Evolutionary conservation across 106 monocot species (phyloP).

Genomic region (Alisma plantagoaquatica): DNA sequence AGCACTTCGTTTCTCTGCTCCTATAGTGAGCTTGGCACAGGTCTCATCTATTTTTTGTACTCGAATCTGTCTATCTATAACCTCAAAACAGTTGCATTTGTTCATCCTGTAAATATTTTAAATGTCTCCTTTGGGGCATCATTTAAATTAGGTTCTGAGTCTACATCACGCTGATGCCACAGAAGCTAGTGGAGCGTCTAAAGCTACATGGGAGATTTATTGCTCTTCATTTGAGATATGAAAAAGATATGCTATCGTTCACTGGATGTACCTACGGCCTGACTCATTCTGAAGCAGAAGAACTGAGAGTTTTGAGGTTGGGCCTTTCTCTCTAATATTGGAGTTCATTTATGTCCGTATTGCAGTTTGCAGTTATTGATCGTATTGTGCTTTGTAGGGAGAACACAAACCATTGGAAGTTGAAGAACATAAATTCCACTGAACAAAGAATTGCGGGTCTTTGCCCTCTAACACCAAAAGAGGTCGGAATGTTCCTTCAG

Average conservation of each 20-base stretch:
- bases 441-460: slow-evolving; percentile 70
- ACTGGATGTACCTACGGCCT: slow-evolving; percentile 90
- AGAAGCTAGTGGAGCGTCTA: slow-evolving; percentile 91
- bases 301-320: slow-evolving; percentile 69
- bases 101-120: too few relatives aligned
- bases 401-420: slow-evolving; percentile 87
- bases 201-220: slow-evolving; percentile 60
- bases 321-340: background rate
- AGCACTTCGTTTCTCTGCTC: too few relatives aligned
- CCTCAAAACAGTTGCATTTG: too few relatives aligned
- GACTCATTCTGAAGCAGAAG: slow-evolving; percentile 64
- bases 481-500: slow-evolving; percentile 73
- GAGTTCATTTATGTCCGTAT: background rate
- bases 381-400: slow-evolving; percentile 27
- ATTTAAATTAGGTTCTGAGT: slow-evolving; percentile 93
- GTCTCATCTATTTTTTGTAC: too few relatives aligned
- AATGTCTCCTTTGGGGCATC: too few relatives aligned
- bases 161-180: slow-evolving; percentile 65
- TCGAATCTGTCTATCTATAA: too few relatives aligned
- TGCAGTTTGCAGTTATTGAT: too few relatives aligned
- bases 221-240: slow-evolving; percentile 87
- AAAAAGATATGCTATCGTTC: slow-evolving; percentile 96
- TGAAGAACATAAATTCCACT: slow-evolving; percentile 83
- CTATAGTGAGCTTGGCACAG: too few relatives aligned
- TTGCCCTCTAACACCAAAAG: slow-evolving; percentile 88